Evolutionary conservation across 108 stramenopile genomes (phyloP).

Genomic region (Chaetoceros tenuissimus): DNA sequence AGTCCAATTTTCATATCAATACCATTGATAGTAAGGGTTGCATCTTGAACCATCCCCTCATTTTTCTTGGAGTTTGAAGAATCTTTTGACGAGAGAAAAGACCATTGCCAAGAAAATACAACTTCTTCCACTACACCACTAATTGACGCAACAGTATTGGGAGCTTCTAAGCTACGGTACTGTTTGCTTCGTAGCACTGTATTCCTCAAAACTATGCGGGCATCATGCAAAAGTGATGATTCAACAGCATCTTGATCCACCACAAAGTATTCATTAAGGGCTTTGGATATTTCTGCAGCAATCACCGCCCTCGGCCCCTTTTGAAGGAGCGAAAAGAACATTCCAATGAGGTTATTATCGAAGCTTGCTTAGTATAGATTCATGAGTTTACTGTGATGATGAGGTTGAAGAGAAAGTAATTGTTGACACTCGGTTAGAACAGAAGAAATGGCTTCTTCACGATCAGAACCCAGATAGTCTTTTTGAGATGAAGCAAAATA

Average conservation of each 20-base stretch:
- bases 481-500: too few relatives aligned
- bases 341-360: too few relatives aligned
- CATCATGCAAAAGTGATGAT: constrained; percentile 13
- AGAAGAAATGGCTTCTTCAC: too few relatives aligned
- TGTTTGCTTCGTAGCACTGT: constrained; percentile 1
- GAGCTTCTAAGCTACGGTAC: neutral
- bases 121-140: constrained; percentile 5
- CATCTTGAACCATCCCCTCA: neutral
- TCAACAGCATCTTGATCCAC: constrained; percentile 13
- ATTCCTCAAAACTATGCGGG: constrained; percentile 1
- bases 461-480: too few relatives aligned
- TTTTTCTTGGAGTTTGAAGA: neutral
- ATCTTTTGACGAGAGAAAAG: neutral
- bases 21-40: neutral
- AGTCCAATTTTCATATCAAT: neutral
- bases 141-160: neutral
- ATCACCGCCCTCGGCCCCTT: constrained; percentile 1
- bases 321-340: too few relatives aligned
- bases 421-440: too few relatives aligned
- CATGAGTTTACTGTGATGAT: too few relatives aligned
- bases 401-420: too few relatives aligned
- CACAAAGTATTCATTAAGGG: constrained; percentile 8
- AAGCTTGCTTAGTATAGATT: too few relatives aligned
- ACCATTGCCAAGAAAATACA: constrained; percentile 16
- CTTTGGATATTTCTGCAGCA: constrained; percentile 6